phyloP scores from a whole-genome alignment of 2,329 filamentous ascomycete genomes.

The Volutella citrinella region DNA sequence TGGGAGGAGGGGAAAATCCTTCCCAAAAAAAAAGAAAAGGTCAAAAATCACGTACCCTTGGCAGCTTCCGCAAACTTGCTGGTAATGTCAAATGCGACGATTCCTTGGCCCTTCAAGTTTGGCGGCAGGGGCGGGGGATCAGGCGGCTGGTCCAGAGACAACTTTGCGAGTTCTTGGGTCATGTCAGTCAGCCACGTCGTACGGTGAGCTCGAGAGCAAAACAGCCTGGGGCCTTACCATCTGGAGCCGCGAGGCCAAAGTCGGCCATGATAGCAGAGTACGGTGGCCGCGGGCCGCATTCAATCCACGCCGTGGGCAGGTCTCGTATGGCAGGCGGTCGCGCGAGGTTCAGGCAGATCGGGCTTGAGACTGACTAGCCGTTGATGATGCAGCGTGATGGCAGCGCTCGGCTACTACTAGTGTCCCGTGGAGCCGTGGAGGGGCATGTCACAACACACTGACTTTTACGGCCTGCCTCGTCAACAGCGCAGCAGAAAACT shows the following conservation, averaged over 20 bases:
- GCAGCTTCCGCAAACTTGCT: conserved; percentile 51
- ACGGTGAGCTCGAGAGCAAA: no score
- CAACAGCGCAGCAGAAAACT: no score
- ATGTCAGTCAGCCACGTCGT: conserved; percentile 21
- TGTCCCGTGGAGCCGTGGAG: no score
- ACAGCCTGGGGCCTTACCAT: no score
- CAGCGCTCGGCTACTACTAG: no score
- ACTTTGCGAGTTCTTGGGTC: conserved; percentile 37
- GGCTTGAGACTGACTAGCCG: no score
- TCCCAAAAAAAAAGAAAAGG: neutral
- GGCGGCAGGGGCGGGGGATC: conserved; percentile 33
- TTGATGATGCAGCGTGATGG: no score
- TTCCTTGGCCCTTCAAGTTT: conserved; percentile 42
- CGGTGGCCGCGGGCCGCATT: conserved; percentile 13
- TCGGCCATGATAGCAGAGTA: conserved; percentile 30
- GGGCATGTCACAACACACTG: no score
- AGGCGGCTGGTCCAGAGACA: conserved; percentile 36
- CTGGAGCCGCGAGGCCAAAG: conserved; percentile 31
- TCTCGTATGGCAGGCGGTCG: no score
- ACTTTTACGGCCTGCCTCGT: no score
- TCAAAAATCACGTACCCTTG: conserved; percentile 40
- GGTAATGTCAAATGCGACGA: conserved; percentile 59
- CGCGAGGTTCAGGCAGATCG: no score
- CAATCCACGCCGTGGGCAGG: conserved; percentile 9
- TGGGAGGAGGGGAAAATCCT: conserved; percentile 3